These are phyloP conservation scores for Tephrocybe sp. DNA, from an alignment of 768 basidiomycete species.

Conservation along the genomic window DNA sequence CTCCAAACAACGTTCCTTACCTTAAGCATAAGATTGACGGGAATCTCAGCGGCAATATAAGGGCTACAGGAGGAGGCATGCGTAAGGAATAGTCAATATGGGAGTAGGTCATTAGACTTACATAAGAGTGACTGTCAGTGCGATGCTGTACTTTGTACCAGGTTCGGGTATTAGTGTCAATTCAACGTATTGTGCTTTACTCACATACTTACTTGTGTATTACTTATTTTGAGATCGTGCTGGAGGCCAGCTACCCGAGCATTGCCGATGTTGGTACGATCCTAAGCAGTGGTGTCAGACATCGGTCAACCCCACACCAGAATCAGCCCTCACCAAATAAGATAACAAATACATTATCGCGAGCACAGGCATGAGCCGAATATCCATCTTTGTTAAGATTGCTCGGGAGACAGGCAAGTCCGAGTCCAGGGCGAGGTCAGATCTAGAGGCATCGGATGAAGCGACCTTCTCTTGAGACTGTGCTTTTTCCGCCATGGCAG, in stretches of 20 bases:
- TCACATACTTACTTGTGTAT: conserved; percentile 9
- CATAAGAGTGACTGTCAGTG: conserved; percentile 20
- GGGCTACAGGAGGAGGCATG: conserved; percentile 6
- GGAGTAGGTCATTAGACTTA: too few species aligned
- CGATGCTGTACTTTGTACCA: conserved; percentile 15
- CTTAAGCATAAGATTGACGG: conserved; percentile 39
- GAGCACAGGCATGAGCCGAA: neutral
- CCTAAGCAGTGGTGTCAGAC: neutral
- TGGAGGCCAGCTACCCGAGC: conserved; percentile 20
- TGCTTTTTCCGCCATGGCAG: too few species aligned
- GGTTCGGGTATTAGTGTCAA: neutral
- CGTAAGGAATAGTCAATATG: too few species aligned
- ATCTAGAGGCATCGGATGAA: too few species aligned
- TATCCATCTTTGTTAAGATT: neutral
- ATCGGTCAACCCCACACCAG: neutral
- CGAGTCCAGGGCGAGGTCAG: too few species aligned
- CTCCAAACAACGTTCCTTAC: conserved; percentile 8
- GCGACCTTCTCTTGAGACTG: too few species aligned
- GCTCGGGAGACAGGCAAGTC: neutral
- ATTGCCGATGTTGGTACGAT: conserved; percentile 22
- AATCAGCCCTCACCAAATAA: neutral
- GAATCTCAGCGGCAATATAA: conserved; percentile 31
- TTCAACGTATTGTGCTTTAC: neutral
- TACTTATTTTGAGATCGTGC: conserved; percentile 18
- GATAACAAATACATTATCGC: neutral